phyloP scores from a whole-genome alignment of 2,329 filamentous ascomycete species.

The Chrysoporthe puriensis region DNA sequence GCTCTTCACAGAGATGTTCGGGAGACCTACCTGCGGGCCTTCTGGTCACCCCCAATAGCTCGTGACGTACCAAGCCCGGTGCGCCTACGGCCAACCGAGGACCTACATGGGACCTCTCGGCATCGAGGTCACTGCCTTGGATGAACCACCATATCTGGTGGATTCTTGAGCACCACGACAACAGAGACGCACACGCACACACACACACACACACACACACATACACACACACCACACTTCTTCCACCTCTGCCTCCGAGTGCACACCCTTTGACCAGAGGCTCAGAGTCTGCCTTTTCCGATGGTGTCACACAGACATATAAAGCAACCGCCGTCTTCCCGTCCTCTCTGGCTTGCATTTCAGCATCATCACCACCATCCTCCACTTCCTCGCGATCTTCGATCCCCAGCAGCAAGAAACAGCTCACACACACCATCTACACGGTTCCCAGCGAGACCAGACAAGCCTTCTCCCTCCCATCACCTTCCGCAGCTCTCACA shows the following conservation, averaged over 20 bases:
- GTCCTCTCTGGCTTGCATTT: slow-evolving; percentile 12
- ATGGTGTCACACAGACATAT: slow-evolving; percentile 25
- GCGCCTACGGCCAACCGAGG: slow-evolving; percentile 25
- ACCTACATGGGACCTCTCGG: slow-evolving; percentile 13
- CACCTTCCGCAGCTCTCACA: background rate
- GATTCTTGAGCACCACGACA: slow-evolving; percentile 17
- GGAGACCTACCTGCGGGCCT: slow-evolving; percentile 19
- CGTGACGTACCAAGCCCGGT: slow-evolving; percentile 28
- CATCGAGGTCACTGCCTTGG: slow-evolving; percentile 18
- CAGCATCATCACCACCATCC: slow-evolving; percentile 25
- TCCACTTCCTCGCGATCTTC: slow-evolving; percentile 8
- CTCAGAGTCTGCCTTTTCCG: slow-evolving; percentile 17
- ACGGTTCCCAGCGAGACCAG: background rate
- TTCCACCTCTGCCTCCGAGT: slow-evolving; percentile 22
- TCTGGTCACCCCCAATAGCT: slow-evolving; percentile 17
- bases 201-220: too few species aligned
- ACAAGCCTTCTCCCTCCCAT: background rate
- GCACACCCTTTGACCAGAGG: slow-evolving; percentile 27
- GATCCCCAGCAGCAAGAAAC: slow-evolving; percentile 8
- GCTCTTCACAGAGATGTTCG: slow-evolving; percentile 11
- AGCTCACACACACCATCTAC: background rate
- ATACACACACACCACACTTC: background rate
- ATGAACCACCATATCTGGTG: slow-evolving; percentile 21
- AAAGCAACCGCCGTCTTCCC: slow-evolving; percentile 22
- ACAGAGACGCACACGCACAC: slow-evolving; percentile 2